Percentiles rank a stretch among this genome's conserved stretches.
phyloP scores from a whole-genome alignment of 306 rosid species.

The Lablab purpureus region DNA sequence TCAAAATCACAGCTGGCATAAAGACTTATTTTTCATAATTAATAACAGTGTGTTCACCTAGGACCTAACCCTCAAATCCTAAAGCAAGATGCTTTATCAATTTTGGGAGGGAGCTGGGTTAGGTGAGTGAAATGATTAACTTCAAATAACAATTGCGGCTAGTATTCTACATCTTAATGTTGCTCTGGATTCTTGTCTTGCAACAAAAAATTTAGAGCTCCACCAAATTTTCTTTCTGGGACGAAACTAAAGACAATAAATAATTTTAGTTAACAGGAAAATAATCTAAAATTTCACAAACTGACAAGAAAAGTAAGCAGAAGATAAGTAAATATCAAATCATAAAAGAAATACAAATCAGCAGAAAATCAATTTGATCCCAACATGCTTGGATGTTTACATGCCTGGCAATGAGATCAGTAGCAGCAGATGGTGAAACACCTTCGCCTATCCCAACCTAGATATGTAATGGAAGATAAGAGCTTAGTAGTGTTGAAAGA shows the following conservation, averaged over 20 bases:
- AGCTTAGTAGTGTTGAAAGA: conserved; percentile 39
- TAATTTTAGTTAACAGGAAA: not conserved
- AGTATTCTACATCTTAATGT: conserved; percentile 30
- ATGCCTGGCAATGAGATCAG: conserved; percentile 98
- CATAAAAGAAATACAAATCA: conserved; percentile 6
- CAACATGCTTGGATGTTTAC: conserved; percentile 52
- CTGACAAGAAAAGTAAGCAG: conserved; percentile 30
- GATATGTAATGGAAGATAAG: conserved; percentile 41
- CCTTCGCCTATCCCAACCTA: conserved; percentile 99
- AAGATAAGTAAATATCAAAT: conserved; percentile 14
- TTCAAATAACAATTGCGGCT: conserved; percentile 16
- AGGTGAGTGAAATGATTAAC: conserved; percentile 18
- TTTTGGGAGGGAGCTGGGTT: conserved; percentile 23
- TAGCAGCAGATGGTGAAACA: conserved; percentile 99
- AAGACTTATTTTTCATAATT: conserved; percentile 1
- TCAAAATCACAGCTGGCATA: conserved; percentile 16
- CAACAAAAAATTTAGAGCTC: not conserved
- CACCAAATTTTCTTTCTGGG: not conserved
- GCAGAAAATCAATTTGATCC: conserved; percentile 31
- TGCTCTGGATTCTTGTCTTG: conserved; percentile 12
- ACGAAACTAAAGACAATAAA: not conserved
- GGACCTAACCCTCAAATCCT: not conserved
- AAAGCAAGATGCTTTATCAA: conserved; percentile 11
- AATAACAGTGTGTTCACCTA: conserved; percentile 15
- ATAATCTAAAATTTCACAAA: conserved; percentile 13